A percentile compares a stretch with the other conserved stretches of the same genome.
Evolutionary conservation across 305 asterid species (phyloP).

Genomic region (Nicotiana rustica): DNA sequence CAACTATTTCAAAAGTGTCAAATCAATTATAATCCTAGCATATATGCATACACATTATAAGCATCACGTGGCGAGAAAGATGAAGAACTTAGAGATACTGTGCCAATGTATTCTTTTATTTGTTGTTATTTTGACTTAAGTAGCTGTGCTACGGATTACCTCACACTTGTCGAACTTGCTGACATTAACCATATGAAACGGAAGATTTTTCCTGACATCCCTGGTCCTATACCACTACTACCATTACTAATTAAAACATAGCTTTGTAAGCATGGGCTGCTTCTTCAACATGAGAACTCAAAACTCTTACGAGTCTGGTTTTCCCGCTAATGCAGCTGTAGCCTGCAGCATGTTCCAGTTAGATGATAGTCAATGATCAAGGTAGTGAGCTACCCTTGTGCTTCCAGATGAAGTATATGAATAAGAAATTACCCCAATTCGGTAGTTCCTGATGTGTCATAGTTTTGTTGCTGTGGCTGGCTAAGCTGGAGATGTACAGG

Average conservation of each 20-base stretch:
- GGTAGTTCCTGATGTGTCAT: conserved; percentile 46
- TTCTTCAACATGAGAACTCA: conserved; percentile 33
- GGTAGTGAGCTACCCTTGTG: background rate
- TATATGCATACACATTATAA: background rate
- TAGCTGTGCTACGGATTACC: conserved; percentile 26
- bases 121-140: conserved; percentile 4
- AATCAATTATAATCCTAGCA: conserved; percentile 1
- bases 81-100: conserved; percentile 1
- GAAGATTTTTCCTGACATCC: conserved; percentile 24
- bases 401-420: conserved; percentile 31
- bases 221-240: conserved; percentile 30
- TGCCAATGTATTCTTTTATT: conserved; percentile 26
- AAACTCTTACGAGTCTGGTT: conserved; percentile 39
- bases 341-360: conserved; percentile 53
- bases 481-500: conserved; percentile 76
- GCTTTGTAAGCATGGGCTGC: conserved; percentile 35
- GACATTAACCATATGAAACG: conserved; percentile 20
- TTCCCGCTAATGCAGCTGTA: conserved; percentile 52
- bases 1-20: background rate
- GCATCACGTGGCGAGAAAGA: conserved; percentile 15
- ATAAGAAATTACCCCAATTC: conserved; percentile 57
- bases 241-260: conserved; percentile 29
- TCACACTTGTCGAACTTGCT: conserved; percentile 25
- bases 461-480: conserved; percentile 71
- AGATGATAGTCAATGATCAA: conserved; percentile 36